These are phyloP conservation scores for Diaporthe sp. DNA, from an alignment of 2,329 filamentous ascomycete species.

Conservation along the genomic window DNA sequence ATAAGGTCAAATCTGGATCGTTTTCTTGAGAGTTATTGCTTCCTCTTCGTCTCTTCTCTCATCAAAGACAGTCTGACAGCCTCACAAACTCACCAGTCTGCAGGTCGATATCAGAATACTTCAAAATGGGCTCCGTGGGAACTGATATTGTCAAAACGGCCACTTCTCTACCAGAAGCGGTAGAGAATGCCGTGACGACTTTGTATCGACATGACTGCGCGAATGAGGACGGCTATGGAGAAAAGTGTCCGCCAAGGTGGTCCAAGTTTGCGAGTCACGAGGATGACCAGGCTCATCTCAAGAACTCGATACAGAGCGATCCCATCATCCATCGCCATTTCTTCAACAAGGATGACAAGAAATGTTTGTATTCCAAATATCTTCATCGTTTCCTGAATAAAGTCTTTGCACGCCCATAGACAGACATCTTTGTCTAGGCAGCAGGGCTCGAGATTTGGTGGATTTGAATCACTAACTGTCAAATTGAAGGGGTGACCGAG, in stretches of 20 bases:
- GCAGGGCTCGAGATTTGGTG: neutral
- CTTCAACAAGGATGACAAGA: conserved; percentile 43
- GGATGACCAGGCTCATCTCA: conserved; percentile 47
- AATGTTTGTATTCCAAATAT: conserved; percentile 39
- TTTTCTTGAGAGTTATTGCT: neutral
- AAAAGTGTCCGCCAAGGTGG: conserved; percentile 48
- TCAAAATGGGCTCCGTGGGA: conserved; percentile 19
- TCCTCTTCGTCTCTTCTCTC: neutral
- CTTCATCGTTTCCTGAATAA: neutral
- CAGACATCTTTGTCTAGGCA: neutral
- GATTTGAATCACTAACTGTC: neutral
- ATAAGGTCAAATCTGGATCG: neutral
- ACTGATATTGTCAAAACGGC: neutral
- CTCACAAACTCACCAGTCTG: neutral
- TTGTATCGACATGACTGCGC: conserved; percentile 47
- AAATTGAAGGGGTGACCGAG: conserved; percentile 46
- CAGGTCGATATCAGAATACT: neutral
- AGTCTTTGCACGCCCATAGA: neutral
- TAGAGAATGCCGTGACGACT: conserved; percentile 31
- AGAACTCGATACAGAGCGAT: conserved; percentile 41
- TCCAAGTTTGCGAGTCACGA: conserved; percentile 47
- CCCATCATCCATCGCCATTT: conserved; percentile 52
- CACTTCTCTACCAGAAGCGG: neutral
- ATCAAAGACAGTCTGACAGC: neutral
- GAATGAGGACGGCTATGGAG: conserved; percentile 21